Evolutionary conservation across 1,139 yeast genomes (phyloP), one percentile per base, ranked within the genome.

Genomic region (Lodderomyces metapsilosis): DNA sequence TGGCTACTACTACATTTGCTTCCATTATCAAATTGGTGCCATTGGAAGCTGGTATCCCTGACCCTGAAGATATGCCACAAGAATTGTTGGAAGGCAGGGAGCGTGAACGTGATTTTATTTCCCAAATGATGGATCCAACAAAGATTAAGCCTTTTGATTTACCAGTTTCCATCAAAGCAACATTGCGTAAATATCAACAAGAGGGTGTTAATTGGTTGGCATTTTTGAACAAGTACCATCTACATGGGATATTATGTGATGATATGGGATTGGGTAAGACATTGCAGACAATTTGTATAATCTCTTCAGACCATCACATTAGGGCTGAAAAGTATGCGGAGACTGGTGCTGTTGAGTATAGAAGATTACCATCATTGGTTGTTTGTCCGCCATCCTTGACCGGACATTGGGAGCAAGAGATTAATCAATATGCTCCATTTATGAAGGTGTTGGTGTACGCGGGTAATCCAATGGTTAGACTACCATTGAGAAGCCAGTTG

Each of bases 181-280:
- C 95, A 1, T 74, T 94, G 51, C 81, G 98, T 62, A 87, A 88
- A 51, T 94, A 94, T 58, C 99, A 94, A 65, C 98, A 92, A 61
- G 98, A 94, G 50, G 99, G 99, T 62, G 95, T 94, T 34, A 94
- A 92, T 59, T 94, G 99, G 99, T 72, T 94, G 43, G 96, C 96
- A 12, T 94, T 94, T 59, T 75, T 94, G 56, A 94, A 92, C 67
- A 88, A 88, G 57, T 94, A 94, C 57, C 96, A 92, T 61, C 70
- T 94, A 40, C 98, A 94, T 65, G 99, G 98, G 39, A 89, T 94
- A 55, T 70, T 94, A 39, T 92, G 98, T 78, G 99, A 94, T 63
- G 99, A 94, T 79, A 94, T 94, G 99, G 99, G 99, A 10, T 75
- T 94, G 30, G 99, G 99, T 44, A 94, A 94, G 60, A 94, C 99